These are phyloP conservation scores for Ambrosia artemisiifolia DNA, from an alignment of 129 eudicot species.

Conservation along the genomic window DNA sequence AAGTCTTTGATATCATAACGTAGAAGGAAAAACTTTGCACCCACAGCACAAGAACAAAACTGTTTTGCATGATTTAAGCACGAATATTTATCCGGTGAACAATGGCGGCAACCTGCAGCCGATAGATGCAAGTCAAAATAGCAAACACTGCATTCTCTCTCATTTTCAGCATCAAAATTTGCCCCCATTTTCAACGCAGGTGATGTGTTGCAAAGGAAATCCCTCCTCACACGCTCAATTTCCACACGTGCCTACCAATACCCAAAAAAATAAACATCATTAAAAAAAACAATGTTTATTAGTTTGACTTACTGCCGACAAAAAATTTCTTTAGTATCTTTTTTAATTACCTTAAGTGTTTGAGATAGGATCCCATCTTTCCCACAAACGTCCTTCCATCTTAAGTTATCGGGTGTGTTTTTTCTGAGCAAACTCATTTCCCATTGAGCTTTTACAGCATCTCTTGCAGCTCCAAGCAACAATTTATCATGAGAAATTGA, in stretches of 20 bases:
- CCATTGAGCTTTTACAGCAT: conserved; percentile 99
- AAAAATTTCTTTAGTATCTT: not conserved
- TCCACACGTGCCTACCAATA: conserved; percentile 69
- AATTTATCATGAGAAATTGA: conserved; percentile 96
- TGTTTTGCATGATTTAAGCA: conserved; percentile 95
- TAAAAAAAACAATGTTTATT: not conserved
- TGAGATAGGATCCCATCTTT: conserved; percentile 84
- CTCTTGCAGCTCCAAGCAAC: conserved; percentile 96
- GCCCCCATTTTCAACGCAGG: conserved; percentile 87
- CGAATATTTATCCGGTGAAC: conserved; percentile 93
- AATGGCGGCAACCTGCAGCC: conserved; percentile 87
- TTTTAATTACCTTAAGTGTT: conserved; percentile 63
- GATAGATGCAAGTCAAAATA: conserved; percentile 88
- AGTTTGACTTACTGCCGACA: not conserved
- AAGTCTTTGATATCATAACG: conserved; percentile 84
- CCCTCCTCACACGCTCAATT: conserved; percentile 85
- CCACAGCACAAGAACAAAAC: conserved; percentile 83
- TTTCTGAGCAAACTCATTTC: conserved; percentile 78
- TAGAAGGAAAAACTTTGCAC: conserved; percentile 80
- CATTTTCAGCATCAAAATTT: conserved; percentile 75
- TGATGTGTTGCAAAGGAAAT: conserved; percentile 68
- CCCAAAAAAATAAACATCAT: not conserved
- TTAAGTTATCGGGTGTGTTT: conserved; percentile 56
- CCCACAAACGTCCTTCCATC: conserved; percentile 95
- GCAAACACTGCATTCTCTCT: conserved; percentile 92